Evolutionary conservation across 129 eudicot genomes (phyloP).

Genomic region (Heracleum sosnowskyi): DNA sequence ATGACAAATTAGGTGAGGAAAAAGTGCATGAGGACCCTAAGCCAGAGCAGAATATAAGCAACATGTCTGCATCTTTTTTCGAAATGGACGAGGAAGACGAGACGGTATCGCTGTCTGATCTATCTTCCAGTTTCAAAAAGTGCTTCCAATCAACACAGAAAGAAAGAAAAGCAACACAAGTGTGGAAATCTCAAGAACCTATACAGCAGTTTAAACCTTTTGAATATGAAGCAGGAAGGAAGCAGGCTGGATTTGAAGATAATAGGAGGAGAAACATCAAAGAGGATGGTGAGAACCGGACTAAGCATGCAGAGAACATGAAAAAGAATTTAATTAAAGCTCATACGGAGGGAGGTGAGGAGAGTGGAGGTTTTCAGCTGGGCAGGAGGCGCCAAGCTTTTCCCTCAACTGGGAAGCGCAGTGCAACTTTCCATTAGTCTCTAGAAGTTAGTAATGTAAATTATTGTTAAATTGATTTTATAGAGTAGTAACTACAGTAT

Average conservation of each 20-base stretch:
- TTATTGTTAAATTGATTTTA: not conserved
- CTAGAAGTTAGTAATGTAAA: not conserved
- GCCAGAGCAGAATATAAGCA: slow-evolving; percentile 3
- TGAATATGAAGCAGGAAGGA: slow-evolving; percentile 76
- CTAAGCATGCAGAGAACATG: slow-evolving; percentile 16
- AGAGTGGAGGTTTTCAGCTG: slow-evolving; percentile 39
- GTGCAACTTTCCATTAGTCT: slow-evolving; percentile 64
- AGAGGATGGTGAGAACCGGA: slow-evolving; percentile 16
- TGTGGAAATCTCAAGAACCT: slow-evolving; percentile 18
- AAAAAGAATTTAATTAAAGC: slow-evolving; percentile 15
- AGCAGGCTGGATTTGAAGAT: slow-evolving; percentile 52
- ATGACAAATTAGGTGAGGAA: slow-evolving; percentile 34
- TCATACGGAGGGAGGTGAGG: slow-evolving; percentile 26
- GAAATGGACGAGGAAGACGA: slow-evolving; percentile 37
- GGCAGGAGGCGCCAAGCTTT: slow-evolving; percentile 91
- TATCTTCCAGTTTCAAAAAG: slow-evolving; percentile 78
- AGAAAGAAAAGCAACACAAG: slow-evolving; percentile 10
- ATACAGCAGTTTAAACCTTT: slow-evolving; percentile 54
- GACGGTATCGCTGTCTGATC: slow-evolving; percentile 58
- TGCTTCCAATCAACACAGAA: slow-evolving; percentile 40
- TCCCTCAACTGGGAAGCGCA: slow-evolving; percentile 90
- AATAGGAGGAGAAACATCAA: not conserved
- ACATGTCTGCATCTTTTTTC: not conserved
- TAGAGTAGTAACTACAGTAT: not conserved
- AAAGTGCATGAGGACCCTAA: slow-evolving; percentile 6